phyloP scores from a whole-genome alignment of 768 basidiomycete genomes.

The Lactarius trivialis region DNA sequence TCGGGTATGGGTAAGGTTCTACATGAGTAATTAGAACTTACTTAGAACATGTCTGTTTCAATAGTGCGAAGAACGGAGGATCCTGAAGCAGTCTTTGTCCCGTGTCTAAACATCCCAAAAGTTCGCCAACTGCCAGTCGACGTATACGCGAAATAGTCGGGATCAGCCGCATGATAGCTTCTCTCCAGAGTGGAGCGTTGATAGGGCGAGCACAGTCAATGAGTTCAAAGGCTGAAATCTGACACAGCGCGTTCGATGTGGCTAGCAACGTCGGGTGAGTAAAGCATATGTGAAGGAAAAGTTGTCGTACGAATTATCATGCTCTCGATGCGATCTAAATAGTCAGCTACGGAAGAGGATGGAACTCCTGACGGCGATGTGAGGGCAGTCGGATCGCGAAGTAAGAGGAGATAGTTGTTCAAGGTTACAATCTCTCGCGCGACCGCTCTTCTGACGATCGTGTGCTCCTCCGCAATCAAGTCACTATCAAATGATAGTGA shows the following conservation, averaged over 20 bases:
- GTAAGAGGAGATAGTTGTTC: conserved; percentile 31
- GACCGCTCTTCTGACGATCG: conserved; percentile 31
- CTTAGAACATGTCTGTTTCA: conserved; percentile 2
- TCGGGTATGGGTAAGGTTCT: not conserved
- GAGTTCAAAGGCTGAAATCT: conserved; percentile 44
- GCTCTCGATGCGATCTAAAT: conserved; percentile 40
- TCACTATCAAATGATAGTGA: conserved; percentile 27
- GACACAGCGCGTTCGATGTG: conserved; percentile 30
- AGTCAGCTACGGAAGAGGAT: conserved; percentile 34
- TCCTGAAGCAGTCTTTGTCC: conserved; percentile 35
- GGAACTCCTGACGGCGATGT: conserved; percentile 4
- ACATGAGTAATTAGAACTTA: not conserved
- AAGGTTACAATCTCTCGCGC: conserved; percentile 42
- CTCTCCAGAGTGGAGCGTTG: conserved; percentile 30
- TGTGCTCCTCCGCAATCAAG: conserved; percentile 32
- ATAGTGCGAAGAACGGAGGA: not conserved
- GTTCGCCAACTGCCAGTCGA: conserved; percentile 35
- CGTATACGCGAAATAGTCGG: conserved; percentile 37
- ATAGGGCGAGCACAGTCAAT: conserved; percentile 59
- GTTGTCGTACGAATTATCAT: conserved; percentile 42
- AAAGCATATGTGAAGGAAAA: not conserved
- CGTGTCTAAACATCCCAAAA: conserved; percentile 43
- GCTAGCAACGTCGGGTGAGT: conserved; percentile 30
- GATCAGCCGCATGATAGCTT: conserved; percentile 39
- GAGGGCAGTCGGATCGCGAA: conserved; percentile 23